A percentile compares a stretch with the other conserved stretches of the same genome.
Evolutionary conservation across 768 basidiomycete species (phyloP).

Genomic region (Trametes meyenii): DNA sequence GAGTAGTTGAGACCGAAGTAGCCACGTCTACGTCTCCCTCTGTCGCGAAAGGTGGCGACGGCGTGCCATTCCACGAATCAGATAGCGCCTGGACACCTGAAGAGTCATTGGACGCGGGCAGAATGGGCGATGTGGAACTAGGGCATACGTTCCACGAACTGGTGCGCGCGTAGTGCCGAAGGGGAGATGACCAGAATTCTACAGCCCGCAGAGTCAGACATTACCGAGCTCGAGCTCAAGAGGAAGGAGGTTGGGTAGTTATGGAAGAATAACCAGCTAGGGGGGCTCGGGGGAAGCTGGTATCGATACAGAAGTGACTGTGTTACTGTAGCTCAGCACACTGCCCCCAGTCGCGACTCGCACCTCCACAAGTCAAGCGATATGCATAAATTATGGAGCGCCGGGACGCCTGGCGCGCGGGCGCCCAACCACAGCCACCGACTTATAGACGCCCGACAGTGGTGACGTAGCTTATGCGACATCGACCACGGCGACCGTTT

Average conservation of each 20-base stretch:
- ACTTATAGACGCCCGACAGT: too few species aligned
- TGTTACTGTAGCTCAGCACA: too few species aligned
- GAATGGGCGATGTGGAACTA: slow-evolving; percentile 15
- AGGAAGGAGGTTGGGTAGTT: not conserved
- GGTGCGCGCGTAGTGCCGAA: slow-evolving; percentile 27
- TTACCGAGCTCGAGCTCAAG: not conserved
- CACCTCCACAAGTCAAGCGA: too few species aligned
- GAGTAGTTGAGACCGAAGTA: not conserved
- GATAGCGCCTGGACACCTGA: slow-evolving; percentile 33
- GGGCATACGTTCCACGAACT: slow-evolving; percentile 34
- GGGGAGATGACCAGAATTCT: slow-evolving; percentile 33
- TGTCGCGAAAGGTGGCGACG: not conserved
- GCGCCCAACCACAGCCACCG: too few species aligned
- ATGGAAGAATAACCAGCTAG: slow-evolving; percentile 1
- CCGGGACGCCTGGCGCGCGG: too few species aligned
- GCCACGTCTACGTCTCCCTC: not conserved
- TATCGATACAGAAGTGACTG: too few species aligned
- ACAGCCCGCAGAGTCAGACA: slow-evolving; percentile 22
- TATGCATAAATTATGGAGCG: too few species aligned
- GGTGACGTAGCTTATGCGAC: too few species aligned
- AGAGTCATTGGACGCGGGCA: slow-evolving; percentile 16
- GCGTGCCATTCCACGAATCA: not conserved
- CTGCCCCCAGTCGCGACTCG: too few species aligned
- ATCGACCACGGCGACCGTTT: too few species aligned
- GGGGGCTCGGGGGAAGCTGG: not conserved